phyloP scores from a whole-genome alignment of 176 grass and related monocot species.

The Oryza longistaminata region DNA sequence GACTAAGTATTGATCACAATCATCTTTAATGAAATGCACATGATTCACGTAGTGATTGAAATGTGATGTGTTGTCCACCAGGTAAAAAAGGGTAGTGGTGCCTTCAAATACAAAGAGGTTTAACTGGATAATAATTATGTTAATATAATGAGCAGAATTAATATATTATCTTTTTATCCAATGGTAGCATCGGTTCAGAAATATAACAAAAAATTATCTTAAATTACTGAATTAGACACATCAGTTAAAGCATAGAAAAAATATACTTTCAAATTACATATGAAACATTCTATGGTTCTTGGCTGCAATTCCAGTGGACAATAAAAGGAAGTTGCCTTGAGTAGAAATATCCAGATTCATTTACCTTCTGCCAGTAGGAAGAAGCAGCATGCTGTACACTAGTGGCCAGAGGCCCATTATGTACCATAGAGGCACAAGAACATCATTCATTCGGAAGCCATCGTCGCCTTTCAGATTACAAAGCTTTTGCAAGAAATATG shows the following conservation, averaged over 20 bases:
- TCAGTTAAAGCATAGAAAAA: background rate
- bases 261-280: background rate
- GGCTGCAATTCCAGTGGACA: background rate
- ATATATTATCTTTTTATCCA: background rate
- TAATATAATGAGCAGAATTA: background rate
- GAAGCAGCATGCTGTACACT: constrained; percentile 76
- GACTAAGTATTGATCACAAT: background rate
- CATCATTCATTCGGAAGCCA: constrained; percentile 83
- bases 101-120: background rate
- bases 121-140: background rate
- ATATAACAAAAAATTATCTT: background rate
- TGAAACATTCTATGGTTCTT: background rate
- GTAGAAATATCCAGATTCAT: constrained; percentile 15
- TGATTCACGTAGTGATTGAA: background rate
- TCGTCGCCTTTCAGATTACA: constrained; percentile 76
- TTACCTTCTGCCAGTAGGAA: constrained; percentile 80
- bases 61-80: background rate
- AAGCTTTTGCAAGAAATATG: constrained; percentile 81
- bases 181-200: background rate
- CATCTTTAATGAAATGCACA: background rate
- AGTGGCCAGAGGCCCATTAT: constrained; percentile 91
- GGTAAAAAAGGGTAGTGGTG: background rate
- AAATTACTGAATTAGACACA: background rate
- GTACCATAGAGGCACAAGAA: constrained; percentile 89
- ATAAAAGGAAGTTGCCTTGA: background rate